phyloP scores from a whole-genome alignment of 2,329 filamentous ascomycete genomes.

The Trichoderma citrinoviride region DNA sequence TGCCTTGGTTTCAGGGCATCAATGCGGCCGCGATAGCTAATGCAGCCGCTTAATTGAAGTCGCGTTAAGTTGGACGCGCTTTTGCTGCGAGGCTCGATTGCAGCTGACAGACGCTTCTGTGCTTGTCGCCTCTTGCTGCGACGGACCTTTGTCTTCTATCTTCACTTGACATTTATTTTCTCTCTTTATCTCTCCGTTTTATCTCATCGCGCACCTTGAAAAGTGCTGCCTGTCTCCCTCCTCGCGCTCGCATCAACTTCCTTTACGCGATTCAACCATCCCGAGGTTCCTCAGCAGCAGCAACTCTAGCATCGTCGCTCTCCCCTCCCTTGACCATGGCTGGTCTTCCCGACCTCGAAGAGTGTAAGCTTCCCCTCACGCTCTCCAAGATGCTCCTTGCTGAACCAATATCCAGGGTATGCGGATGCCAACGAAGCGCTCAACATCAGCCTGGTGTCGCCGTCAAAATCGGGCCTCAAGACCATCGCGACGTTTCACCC shows the following conservation, averaged over 20 bases:
- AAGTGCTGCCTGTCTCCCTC: too few species aligned
- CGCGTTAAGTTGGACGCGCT: slow-evolving; percentile 10
- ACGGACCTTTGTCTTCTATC: not conserved
- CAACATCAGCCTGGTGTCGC: slow-evolving; percentile 57
- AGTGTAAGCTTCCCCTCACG: slow-evolving; percentile 32
- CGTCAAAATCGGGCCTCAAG: slow-evolving; percentile 49
- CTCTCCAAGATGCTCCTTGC: not conserved
- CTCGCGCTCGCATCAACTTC: not conserved
- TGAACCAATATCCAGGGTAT: slow-evolving; percentile 47
- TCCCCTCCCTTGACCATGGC: slow-evolving; percentile 29
- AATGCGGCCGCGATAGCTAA: not conserved
- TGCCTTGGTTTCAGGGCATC: slow-evolving; percentile 1
- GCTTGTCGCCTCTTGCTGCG: not conserved
- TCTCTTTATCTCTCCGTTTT: not conserved
- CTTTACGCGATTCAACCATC: not conserved
- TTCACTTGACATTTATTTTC: not conserved
- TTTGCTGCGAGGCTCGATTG: not conserved
- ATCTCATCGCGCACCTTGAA: not conserved
- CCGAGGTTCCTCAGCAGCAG: not conserved
- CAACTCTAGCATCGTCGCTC: not conserved
- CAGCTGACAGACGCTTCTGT: not conserved
- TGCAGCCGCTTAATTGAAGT: slow-evolving; percentile 18
- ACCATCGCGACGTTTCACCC: slow-evolving; percentile 73
- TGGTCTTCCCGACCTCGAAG: slow-evolving; percentile 32
- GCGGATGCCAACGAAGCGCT: slow-evolving; percentile 61